Conservation (phyloP, 2,329 filamentous ascomycete genomes). For the Stemphylium lycopersici region DNA sequence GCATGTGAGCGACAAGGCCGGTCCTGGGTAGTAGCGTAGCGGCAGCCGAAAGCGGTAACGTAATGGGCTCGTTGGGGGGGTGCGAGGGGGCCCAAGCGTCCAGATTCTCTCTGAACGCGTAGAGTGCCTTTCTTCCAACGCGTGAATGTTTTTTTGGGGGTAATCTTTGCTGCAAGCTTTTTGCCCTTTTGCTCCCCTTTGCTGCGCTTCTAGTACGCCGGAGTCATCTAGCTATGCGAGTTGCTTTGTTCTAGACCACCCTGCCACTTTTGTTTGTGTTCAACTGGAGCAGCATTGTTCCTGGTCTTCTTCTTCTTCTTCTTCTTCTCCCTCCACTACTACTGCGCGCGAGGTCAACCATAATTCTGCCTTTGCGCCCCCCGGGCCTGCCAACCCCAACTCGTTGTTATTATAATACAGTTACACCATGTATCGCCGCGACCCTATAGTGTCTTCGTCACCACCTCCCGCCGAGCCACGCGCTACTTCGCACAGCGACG, state of each 20-base stretch:
- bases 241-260: constrained; percentile 17
- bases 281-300: neutral
- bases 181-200: constrained; percentile 7
- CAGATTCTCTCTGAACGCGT: constrained; percentile 13
- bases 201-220: constrained; percentile 1
- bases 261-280: constrained; percentile 21
- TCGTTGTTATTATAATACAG: constrained; percentile 1
- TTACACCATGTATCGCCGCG: constrained; percentile 39
- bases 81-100: constrained; percentile 26
- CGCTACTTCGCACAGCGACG: constrained; percentile 49
- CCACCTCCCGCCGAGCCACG: constrained; percentile 27
- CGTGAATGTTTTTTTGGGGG: constrained; percentile 22
- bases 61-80: constrained; percentile 16
- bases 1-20: constrained; percentile 2
- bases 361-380: neutral
- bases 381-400: neutral
- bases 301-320: constrained; percentile 9
- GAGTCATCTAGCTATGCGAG: constrained; percentile 9
- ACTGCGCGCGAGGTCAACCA: constrained; percentile 2
- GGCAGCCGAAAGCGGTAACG: constrained; percentile 19
- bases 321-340: neutral
- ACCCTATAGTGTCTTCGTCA: constrained; percentile 45
- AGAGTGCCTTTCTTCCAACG: constrained; percentile 11
- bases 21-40: neutral
- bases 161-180: constrained; percentile 16